Evolutionary conservation across 768 basidiomycete species (phyloP), one percentile per base, ranked within the genome.

Genomic region (Terana coerulea): DNA sequence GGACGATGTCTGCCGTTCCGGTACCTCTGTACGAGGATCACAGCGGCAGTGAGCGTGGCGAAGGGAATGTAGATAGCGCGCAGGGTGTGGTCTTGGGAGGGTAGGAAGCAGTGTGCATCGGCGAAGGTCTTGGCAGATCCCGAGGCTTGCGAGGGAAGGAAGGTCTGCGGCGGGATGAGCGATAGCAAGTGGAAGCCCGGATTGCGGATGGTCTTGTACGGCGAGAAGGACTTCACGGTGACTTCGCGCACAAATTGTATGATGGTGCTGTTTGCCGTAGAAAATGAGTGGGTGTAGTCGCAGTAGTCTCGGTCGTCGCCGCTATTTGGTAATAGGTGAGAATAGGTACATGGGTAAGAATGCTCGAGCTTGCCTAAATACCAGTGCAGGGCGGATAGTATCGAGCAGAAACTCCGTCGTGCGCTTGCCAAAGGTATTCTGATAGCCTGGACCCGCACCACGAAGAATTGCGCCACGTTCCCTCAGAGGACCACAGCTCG

Each of bases 281-380:
- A 61, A 8, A 71, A 56, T 29, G 69, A 69, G 64, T 90, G 88
- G 21, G 67, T 69, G 60, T 86, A 77, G 58, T 91, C 89, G 61
- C 94, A 98, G 60, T 90, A 90, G 67, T 97, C 94, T 44, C 91
- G 88, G 66, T 95, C 90, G 68, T 98, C 92, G 5, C 85, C 94
- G 61, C 89, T 90, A 56, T 17, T 35, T 22, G 28, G 42, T 4
- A 8, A n/a, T 40, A 28, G n/a, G 22, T 55, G 30, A 43, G 29
- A 50, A 17, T n/a, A 48, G 26, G 34, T 29, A 7, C 8, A 11
- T 25, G 21, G 9, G 10, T 31, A 30, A 2, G 17, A 1, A 41
- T 12, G 25, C 29, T 45, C 17, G 15, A 9, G 33, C 75, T 58
- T 43, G 86, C 88, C 86, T 91, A 65, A 88, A 92, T 2, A 95